Percentiles rank a stretch among this genome's conserved stretches.
Evolutionary conservation across 116 monocot species (phyloP).

Genomic region (Dioscorea cayenensis): DNA sequence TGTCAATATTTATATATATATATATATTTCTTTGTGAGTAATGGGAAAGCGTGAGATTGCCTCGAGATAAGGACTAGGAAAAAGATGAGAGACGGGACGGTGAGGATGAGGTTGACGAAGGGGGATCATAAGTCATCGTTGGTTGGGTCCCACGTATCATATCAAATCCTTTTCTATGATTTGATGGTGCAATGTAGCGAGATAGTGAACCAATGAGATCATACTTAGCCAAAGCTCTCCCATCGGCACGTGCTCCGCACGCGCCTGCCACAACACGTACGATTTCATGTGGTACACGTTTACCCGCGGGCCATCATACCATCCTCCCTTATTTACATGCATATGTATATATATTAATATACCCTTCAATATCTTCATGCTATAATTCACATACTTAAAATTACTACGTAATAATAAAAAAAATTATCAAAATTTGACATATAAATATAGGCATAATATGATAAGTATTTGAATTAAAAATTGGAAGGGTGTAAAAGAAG

Average conservation of each 20-base stretch:
- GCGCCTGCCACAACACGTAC: background rate
- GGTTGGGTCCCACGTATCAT: background rate
- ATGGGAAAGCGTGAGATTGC: background rate
- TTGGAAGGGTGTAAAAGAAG: too few relatives aligned
- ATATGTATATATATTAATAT: too few relatives aligned
- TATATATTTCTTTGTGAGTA: too few relatives aligned
- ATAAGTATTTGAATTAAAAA: too few relatives aligned
- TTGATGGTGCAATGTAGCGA: background rate
- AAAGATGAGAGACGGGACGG: background rate
- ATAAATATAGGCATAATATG: too few relatives aligned
- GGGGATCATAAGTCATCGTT: background rate
- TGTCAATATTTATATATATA: too few relatives aligned
- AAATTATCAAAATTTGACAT: too few relatives aligned
- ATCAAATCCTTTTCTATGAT: conserved; percentile 1
- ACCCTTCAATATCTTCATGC: too few relatives aligned
- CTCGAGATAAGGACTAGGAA: background rate
- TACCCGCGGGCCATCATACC: background rate
- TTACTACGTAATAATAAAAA: too few relatives aligned
- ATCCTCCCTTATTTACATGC: too few relatives aligned
- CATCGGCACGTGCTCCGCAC: conserved; percentile 3
- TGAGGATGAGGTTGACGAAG: conserved; percentile 1
- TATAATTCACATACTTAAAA: too few relatives aligned
- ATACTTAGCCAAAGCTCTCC: background rate
- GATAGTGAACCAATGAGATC: background rate
- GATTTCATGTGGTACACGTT: background rate